These are phyloP conservation scores for Lithohypha guttulata DNA, from an alignment of 2,329 filamentous ascomycete genomes.

Conservation along the genomic window DNA sequence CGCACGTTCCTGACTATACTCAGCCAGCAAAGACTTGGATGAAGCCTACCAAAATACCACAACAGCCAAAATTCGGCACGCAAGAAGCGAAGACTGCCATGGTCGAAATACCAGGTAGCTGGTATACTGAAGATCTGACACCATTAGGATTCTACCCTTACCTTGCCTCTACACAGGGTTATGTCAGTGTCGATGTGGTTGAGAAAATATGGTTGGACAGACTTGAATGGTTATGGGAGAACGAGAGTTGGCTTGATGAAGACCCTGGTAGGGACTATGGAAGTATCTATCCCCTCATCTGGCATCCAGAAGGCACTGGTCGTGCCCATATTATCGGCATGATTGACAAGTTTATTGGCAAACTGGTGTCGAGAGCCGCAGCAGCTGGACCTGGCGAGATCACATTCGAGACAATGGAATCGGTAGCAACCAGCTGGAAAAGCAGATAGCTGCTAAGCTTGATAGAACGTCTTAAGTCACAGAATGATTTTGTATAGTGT, in stretches of 20 bases:
- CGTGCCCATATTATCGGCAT: conserved; percentile 22
- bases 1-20: conserved; percentile 32
- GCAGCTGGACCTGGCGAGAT: conserved; percentile 19
- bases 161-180: conserved; percentile 44
- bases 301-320: conserved; percentile 22
- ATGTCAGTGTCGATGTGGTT: conserved; percentile 45
- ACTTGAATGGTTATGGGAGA: conserved; percentile 45
- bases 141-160: conserved; percentile 37
- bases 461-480: too few species aligned
- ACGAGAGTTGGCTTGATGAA: conserved; percentile 25
- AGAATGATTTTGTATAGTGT: too few species aligned
- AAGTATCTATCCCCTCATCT: conserved; percentile 21
- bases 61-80: conserved; percentile 16
- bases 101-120: conserved; percentile 35
- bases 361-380: conserved; percentile 14
- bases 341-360: conserved; percentile 21
- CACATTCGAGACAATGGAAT: conserved; percentile 22
- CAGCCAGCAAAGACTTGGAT: conserved; percentile 35
- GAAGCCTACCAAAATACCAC: conserved; percentile 28
- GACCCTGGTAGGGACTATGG: conserved; percentile 21
- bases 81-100: conserved; percentile 24
- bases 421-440: conserved; percentile 19
- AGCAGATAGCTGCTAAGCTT: neutral
- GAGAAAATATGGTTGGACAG: conserved; percentile 53
- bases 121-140: conserved; percentile 39